Evolutionary conservation across 495 filamentous ascomycete species (phyloP).

Genomic region (Patellaria atrata): DNA sequence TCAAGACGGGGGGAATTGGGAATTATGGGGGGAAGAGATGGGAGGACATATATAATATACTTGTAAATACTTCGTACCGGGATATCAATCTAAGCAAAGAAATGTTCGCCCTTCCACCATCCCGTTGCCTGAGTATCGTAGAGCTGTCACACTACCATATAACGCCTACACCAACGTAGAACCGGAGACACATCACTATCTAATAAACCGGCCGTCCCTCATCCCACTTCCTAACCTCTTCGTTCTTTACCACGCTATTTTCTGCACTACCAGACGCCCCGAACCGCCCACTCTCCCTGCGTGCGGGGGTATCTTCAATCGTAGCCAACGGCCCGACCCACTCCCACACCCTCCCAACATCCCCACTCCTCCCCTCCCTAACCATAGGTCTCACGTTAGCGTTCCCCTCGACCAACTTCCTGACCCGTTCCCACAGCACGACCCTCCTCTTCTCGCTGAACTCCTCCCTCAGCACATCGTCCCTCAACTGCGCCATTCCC

Average conservation of each 20-base stretch:
- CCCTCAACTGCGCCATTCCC: conserved; percentile 73
- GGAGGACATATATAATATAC: too few species aligned
- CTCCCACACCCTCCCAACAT: conserved; percentile 83
- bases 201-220: conserved; percentile 23
- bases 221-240: conserved; percentile 14
- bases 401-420: conserved; percentile 76
- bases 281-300: conserved; percentile 37
- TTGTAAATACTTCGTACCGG: too few species aligned
- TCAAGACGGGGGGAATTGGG: too few species aligned
- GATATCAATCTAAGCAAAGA: too few species aligned
- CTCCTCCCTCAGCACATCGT: conserved; percentile 77
- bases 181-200: neutral
- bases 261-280: neutral
- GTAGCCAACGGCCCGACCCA: conserved; percentile 63
- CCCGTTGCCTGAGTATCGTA: too few species aligned
- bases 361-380: conserved; percentile 67
- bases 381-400: conserved; percentile 79
- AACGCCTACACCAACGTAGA: too few species aligned
- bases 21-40: too few species aligned
- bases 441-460: conserved; percentile 59
- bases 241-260: conserved; percentile 2
- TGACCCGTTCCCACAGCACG: conserved; percentile 67
- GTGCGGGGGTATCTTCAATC: conserved; percentile 24
- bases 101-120: too few species aligned
- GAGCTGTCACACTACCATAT: too few species aligned